These are phyloP conservation scores for Coprinellus aureogranulatus DNA, from an alignment of 768 basidiomycete species.

Conservation along the genomic window DNA sequence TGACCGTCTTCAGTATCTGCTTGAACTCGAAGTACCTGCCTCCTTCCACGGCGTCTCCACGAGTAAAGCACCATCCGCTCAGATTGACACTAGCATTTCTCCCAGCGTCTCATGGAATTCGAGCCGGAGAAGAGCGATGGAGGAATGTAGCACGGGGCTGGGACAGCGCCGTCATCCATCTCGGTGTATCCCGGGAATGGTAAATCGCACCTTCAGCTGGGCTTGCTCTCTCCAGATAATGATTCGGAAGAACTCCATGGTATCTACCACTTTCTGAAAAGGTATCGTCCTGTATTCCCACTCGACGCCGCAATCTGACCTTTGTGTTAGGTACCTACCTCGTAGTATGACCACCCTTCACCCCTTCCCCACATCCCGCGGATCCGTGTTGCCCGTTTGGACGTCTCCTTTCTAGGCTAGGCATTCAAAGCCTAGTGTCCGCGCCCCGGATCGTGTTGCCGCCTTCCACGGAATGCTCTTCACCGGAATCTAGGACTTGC, in stretches of 20 bases:
- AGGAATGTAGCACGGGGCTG: conserved; percentile 93
- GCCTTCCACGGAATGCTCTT: conserved; percentile 96
- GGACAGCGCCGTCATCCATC: conserved; percentile 87
- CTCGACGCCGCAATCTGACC: neutral
- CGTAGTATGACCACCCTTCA: conserved; percentile 85
- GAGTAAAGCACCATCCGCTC: conserved; percentile 93
- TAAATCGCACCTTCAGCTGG: conserved; percentile 91
- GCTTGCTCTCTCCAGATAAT: conserved; percentile 79
- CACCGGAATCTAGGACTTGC: conserved; percentile 90
- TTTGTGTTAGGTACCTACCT: conserved; percentile 7
- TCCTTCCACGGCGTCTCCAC: conserved; percentile 85
- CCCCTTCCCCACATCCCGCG: conserved; percentile 83
- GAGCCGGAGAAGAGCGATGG: conserved; percentile 84
- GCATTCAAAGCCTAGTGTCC: conserved; percentile 78
- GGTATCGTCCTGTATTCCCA: conserved; percentile 48
- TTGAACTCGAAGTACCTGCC: conserved; percentile 83
- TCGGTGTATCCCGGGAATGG: conserved; percentile 91
- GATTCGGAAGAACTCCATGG: conserved; percentile 79
- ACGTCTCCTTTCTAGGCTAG: no score
- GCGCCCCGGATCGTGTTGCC: conserved; percentile 77
- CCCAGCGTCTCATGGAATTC: conserved; percentile 85
- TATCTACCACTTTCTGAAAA: conserved; percentile 93
- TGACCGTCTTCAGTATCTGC: conserved; percentile 79
- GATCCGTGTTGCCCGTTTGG: conserved; percentile 90
- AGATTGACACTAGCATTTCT: conserved; percentile 62